These are phyloP conservation scores for Lanmaoa pseudosensibilis DNA, from an alignment of 768 basidiomycete species.

Conservation along the genomic window DNA sequence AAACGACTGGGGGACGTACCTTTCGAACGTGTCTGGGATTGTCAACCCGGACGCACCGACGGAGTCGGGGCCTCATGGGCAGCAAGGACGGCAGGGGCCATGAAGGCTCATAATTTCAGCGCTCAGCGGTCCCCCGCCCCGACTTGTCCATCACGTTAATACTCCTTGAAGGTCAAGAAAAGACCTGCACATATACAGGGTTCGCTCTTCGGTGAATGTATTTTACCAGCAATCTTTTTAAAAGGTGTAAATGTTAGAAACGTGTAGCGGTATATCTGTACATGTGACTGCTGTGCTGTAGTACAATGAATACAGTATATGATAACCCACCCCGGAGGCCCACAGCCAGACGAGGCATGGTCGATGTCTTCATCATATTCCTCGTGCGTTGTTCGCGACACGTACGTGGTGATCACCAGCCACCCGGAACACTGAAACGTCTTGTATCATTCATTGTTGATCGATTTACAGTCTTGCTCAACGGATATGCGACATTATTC, in stretches of 20 bases:
- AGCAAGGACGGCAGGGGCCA: background rate
- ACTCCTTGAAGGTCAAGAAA: background rate
- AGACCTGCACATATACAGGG: background rate
- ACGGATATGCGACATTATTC: too few species aligned
- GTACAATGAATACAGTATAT: background rate
- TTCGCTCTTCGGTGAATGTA: background rate
- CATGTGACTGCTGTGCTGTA: too few species aligned
- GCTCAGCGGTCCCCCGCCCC: background rate
- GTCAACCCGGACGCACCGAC: slow-evolving; percentile 15
- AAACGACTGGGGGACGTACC: slow-evolving; percentile 41
- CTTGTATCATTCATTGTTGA: too few species aligned
- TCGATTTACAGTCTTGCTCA: too few species aligned
- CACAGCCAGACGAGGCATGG: too few species aligned
- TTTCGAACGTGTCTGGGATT: slow-evolving; percentile 33
- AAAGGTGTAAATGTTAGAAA: background rate
- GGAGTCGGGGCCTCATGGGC: slow-evolving; percentile 3
- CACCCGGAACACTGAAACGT: too few species aligned
- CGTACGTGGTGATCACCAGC: too few species aligned
- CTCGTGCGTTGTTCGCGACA: too few species aligned
- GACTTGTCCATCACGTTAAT: background rate
- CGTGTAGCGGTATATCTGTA: background rate
- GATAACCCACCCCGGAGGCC: background rate
- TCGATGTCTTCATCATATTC: too few species aligned
- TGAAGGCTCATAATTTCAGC: background rate
- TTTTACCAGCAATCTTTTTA: too few species aligned